Base-by-base conservation (phyloP, 208 protist genomes). In the Acanthamoeba lenticulata region DNA sequence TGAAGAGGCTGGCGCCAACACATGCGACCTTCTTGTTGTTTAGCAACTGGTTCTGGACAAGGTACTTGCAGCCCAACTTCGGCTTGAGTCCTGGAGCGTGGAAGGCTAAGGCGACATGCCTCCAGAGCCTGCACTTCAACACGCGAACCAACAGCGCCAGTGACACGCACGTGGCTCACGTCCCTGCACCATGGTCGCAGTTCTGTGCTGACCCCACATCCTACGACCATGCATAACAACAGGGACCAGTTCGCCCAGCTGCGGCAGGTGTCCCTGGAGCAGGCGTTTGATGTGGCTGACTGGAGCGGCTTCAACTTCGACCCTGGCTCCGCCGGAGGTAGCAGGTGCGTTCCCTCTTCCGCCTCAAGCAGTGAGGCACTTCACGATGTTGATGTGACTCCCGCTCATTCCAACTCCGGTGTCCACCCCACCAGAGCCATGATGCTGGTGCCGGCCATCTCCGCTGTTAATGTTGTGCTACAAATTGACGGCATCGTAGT, bases 171-270 rank as follows among this genome's bases (percentile, higher is more conserved):
- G 67, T 38, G 1, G 7, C 34, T 34, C 19, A 42, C 67, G 29
- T 0, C 36, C 67, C 7, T 45, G 38, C 29, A 19, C 0, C 34
- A 15, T 4, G 0, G 29, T 77, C 65, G 7, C 0, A 15, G 5
- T 38, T 0, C 17, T 32, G 17, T 17, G n/a, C 0, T 34, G 2
- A 38, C 3, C 13, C 34, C 29, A 27, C 6, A 24, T 69, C 45
- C 7, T n/a, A 5, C 15, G 24, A 67, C 57, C 6, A 32, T 5
- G 57, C 57, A n/a, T n/a, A 34, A 57, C 9, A 9, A 57, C 77
- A 86, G 77, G 9, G 77, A 86, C 77, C 77, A 86, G 77, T 86
- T 86, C 38, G 77, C 77, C 6, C 32, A 86, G 38, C 44, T 86
- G 24, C 49, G 38, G 45, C 77, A 57, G 45, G 32, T 57, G 6